Base-by-base conservation (phyloP, 106 monocot species). In the Allium fistulosum region DNA sequence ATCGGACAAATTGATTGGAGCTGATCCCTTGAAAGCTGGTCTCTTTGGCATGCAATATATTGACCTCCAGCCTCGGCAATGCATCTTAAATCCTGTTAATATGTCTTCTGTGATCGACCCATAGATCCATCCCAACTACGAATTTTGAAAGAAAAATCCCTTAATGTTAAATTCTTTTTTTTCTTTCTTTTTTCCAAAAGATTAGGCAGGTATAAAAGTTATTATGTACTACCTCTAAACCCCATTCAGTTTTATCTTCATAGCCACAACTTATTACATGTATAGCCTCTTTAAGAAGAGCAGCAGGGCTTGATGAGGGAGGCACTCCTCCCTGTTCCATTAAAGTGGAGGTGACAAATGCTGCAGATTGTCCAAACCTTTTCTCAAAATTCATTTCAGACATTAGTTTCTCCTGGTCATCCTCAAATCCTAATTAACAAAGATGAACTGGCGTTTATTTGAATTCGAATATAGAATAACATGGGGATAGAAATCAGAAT, bases 221-320 rank as follows among this genome's bases (percentile, higher is more conserved):
- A 59, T 26, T 59, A n/a, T 59, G 26, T 59, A n/a, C 58, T 84
- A 94, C 94, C 92, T 97, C 96, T 26, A 58, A 47, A 51, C 96
- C 96, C 96, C 96, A 97, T 12, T 97, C 96, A 14, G 84, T 97
- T 74, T 92, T 92, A 70, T 97, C 96, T 62, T 97, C 96, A 14
- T 97, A 97, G 45, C 88, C 96, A 18, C 96, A 97, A 72, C 96
- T 97, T 74, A 97, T 92, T 76, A 97, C 96, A 67, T 97, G 92
- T 63, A 97, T 92, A 70, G 96, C 96, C 74, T 97, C 96, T 74
- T 88, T 88, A 62, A 97, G 91, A 17, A 97, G 80, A 9, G 96
- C 84, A 47, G 79, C 96, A 8, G 96, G 86, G 74, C 88, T 88
- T 4, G 96, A 92, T 1, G 92, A 97, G 4, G 91, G 91, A 15